Percentiles rank a stretch among this genome's conserved stretches.
phyloP scores from a whole-genome alignment of 805 yeast species.

The fission yeast (Schizosaccharomyces pombe) region DNA sequence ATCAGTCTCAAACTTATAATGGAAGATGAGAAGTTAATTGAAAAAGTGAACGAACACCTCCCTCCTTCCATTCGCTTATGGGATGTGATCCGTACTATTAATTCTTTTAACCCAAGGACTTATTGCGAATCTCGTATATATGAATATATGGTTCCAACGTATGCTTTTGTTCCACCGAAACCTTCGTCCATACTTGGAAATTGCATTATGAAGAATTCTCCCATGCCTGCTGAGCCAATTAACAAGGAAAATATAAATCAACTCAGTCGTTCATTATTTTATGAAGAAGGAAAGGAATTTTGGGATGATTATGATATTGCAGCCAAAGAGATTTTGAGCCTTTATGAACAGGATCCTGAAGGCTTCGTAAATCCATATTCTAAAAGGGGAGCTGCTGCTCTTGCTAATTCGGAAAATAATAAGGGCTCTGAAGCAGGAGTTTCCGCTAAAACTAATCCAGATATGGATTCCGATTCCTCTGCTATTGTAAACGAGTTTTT shows the following conservation, averaged over 20 bases:
- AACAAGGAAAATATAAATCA: not conserved
- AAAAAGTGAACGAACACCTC: slow-evolving; percentile 45
- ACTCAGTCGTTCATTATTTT: not conserved
- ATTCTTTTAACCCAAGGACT: slow-evolving; percentile 80
- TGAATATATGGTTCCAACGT: slow-evolving; percentile 82
- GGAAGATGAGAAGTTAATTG: slow-evolving; percentile 53
- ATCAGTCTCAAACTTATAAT: slow-evolving; percentile 62
- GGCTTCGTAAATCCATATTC: not conserved
- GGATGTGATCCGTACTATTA: slow-evolving; percentile 77
- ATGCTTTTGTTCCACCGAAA: slow-evolving; percentile 74
- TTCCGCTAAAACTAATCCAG: not conserved
- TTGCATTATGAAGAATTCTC: slow-evolving; percentile 12
- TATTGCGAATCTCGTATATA: slow-evolving; percentile 90
- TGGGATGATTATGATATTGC: not conserved
- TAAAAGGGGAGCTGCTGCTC: not conserved
- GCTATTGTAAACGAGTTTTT: no score
- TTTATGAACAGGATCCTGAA: not conserved
- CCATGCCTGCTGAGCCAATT: not conserved
- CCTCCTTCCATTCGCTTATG: slow-evolving; percentile 80
- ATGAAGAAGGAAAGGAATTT: not conserved
- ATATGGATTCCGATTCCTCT: no score
- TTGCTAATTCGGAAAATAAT: not conserved
- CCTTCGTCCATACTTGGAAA: slow-evolving; percentile 34
- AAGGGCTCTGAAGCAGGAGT: not conserved
- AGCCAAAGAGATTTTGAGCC: not conserved